Conservation (phyloP, 441 rosid species). For the Gossypium gossypioides region DNA sequence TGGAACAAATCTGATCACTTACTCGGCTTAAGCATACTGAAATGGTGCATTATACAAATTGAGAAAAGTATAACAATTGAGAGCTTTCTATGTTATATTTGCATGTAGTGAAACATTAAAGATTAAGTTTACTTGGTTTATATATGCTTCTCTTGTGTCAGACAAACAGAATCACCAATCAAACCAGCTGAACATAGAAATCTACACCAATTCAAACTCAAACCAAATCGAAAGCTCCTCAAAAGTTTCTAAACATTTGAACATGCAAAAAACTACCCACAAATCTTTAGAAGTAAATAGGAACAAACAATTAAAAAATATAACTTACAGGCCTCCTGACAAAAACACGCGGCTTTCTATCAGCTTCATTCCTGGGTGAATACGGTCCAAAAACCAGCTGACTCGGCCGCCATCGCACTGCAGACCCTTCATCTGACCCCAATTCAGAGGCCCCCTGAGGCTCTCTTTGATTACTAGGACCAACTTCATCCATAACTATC, state of each 20-base stretch:
- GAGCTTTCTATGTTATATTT: background rate
- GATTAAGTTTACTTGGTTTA: background rate
- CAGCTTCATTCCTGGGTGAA: constrained; percentile 22
- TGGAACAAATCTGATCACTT: background rate
- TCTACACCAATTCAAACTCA: constrained; percentile 8
- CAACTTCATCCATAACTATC: constrained; percentile 54
- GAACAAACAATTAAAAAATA: constrained; percentile 7
- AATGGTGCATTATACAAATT: background rate
- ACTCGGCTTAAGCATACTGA: background rate
- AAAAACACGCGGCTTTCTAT: constrained; percentile 39
- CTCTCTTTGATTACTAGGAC: constrained; percentile 35
- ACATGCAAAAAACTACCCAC: constrained; percentile 12
- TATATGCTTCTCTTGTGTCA: background rate
- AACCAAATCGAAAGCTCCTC: constrained; percentile 6
- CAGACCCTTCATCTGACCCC: constrained; percentile 26
- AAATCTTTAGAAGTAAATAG: constrained; percentile 3
- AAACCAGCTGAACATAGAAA: background rate
- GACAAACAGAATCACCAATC: background rate
- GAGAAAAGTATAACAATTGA: background rate
- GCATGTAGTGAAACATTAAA: background rate
- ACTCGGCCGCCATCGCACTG: constrained; percentile 59
- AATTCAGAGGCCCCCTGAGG: constrained; percentile 27
- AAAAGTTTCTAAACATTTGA: constrained; percentile 7
- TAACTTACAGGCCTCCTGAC: constrained; percentile 67
- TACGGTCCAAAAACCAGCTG: constrained; percentile 57